Conservation (phyloP, 2,329 filamentous ascomycete species). For the Penicillium hordei region DNA sequence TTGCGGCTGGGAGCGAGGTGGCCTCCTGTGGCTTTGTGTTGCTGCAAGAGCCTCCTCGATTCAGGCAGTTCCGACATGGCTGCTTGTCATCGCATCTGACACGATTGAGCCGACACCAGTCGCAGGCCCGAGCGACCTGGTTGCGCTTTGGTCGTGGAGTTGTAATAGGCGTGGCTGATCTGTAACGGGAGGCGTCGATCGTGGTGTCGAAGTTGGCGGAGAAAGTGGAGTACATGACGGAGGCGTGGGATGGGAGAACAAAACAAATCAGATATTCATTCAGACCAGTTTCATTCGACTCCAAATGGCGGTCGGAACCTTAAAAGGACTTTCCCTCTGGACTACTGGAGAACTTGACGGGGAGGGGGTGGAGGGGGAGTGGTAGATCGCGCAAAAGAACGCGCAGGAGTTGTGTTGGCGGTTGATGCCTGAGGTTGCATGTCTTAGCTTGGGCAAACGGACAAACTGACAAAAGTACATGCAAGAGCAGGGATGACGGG, state of each 20-base stretch:
- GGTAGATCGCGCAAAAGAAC: not conserved
- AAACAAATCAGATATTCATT: not conserved
- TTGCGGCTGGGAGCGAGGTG: constrained; percentile 6
- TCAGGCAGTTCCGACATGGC: constrained; percentile 1
- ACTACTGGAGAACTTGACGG: not conserved
- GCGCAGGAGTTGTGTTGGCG: not conserved
- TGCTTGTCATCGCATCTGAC: not conserved
- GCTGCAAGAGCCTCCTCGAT: constrained; percentile 7
- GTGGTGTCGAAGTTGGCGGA: constrained; percentile 5
- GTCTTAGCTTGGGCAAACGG: not conserved
- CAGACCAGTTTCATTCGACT: not conserved
- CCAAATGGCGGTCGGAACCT: not conserved
- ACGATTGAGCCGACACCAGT: not conserved
- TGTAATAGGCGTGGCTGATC: not conserved
- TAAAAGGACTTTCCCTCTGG: not conserved
- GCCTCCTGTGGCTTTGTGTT: constrained; percentile 9
- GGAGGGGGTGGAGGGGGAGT: not conserved
- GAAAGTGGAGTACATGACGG: constrained; percentile 7
- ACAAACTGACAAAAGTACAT: not conserved
- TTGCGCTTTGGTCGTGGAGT: not conserved
- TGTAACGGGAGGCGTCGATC: constrained; percentile 1
- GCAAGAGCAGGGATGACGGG: not conserved
- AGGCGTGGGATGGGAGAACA: not conserved
- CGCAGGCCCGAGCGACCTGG: not conserved
- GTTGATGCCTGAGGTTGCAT: not conserved